Evolutionary conservation across 1,284 basidiomycete species (phyloP).

Genomic region (Ganoderma lucidum): DNA sequence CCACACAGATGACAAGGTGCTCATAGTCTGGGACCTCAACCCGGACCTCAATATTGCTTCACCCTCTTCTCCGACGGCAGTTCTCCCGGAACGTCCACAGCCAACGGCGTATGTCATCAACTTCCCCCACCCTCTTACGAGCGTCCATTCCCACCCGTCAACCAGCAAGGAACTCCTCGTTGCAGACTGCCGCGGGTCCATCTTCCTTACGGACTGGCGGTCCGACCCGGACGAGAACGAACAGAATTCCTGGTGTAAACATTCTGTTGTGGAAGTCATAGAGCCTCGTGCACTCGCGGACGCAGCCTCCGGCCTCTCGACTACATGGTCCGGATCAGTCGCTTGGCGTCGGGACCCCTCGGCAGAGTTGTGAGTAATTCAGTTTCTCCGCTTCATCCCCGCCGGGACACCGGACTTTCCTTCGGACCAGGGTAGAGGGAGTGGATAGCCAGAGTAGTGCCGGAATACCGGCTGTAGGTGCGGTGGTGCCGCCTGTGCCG

Average conservation of each 20-base stretch:
- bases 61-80: conserved; percentile 42
- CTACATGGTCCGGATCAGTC: conserved; percentile 61
- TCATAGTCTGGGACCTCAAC: conserved; percentile 85
- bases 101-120: conserved; percentile 79
- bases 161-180: conserved; percentile 81
- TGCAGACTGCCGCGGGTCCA: conserved; percentile 73
- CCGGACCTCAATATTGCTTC: conserved; percentile 56
- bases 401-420: conserved; percentile 7
- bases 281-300: conserved; percentile 71
- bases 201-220: conserved; percentile 82
- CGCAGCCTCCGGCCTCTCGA: conserved; percentile 54
- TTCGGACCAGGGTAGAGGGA: conserved; percentile 4
- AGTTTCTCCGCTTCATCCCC: background rate
- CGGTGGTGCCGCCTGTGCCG: conserved; percentile 2
- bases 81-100: conserved; percentile 51
- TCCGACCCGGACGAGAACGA: conserved; percentile 66
- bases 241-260: conserved; percentile 62
- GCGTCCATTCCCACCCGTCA: conserved; percentile 73
- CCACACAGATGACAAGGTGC: conserved; percentile 74
- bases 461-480: conserved; percentile 10
- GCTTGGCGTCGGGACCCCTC: conserved; percentile 72
- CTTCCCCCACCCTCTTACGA: conserved; percentile 72
- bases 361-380: conserved; percentile 64
- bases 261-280: conserved; percentile 72
- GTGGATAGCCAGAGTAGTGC: background rate